Evolutionary conservation across 2,329 filamentous ascomycete species (phyloP).

Genomic region (Graphiopsis chlorocephala): DNA sequence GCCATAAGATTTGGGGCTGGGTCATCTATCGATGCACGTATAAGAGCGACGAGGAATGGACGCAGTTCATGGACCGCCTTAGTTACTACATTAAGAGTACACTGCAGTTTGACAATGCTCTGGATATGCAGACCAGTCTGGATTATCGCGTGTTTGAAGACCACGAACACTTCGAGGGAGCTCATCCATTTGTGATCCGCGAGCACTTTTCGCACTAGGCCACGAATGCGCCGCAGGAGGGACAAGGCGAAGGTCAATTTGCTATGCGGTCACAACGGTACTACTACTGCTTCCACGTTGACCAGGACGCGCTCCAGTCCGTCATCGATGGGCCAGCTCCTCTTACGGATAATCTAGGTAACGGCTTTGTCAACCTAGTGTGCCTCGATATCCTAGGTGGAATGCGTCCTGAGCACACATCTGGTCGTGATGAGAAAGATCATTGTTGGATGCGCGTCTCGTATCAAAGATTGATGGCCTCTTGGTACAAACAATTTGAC

Average conservation of each 20-base stretch:
- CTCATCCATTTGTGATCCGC: constrained; percentile 14
- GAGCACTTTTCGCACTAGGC: constrained; percentile 18
- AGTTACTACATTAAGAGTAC: constrained; percentile 11
- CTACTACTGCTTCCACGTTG: constrained; percentile 20
- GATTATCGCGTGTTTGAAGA: constrained; percentile 19
- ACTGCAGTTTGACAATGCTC: constrained; percentile 11
- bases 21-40: constrained; percentile 23
- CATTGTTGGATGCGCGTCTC: constrained; percentile 14
- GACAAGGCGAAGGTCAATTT: constrained; percentile 12
- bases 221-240: constrained; percentile 4
- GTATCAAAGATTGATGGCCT: constrained; percentile 9
- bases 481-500: constrained; percentile 12
- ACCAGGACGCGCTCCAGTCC: constrained; percentile 17
- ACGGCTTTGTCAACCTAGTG: constrained; percentile 12
- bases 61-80: constrained; percentile 17
- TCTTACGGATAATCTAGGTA: constrained; percentile 5
- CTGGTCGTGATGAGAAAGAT: constrained; percentile 5
- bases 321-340: constrained; percentile 9
- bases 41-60: constrained; percentile 18
- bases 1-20: constrained; percentile 21
- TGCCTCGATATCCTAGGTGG: constrained; percentile 1
- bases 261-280: constrained; percentile 15
- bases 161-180: constrained; percentile 1
- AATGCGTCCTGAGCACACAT: constrained; percentile 7
- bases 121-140: constrained; percentile 18